A percentile compares a stretch with the other conserved stretches of the same genome.
Conservation (phyloP, 1,139 yeast species). For the Saccharomyces uvarum region DNA sequence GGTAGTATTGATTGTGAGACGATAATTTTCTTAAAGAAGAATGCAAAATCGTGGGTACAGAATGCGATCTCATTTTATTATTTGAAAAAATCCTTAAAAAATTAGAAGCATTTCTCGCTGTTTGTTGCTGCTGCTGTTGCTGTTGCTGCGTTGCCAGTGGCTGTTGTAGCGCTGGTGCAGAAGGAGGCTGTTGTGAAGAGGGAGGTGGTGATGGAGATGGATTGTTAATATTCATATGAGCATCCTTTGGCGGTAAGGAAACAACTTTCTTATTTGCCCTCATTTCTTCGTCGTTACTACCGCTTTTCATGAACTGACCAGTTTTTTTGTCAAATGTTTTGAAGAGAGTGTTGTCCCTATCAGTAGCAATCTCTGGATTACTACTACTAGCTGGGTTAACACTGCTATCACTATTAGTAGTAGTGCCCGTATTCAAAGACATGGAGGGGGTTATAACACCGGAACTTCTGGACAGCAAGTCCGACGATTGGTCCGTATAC, state of each 20-base stretch:
- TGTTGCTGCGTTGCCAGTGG: not conserved
- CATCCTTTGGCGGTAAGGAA: not conserved
- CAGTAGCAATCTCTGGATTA: not conserved
- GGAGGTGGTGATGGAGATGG: not conserved
- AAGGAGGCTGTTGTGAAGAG: not conserved
- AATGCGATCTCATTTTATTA: constrained; percentile 22
- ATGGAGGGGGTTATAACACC: not conserved
- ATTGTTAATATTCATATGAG: not conserved
- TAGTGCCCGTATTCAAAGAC: not conserved
- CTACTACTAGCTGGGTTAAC: not conserved
- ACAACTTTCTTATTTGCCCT: not conserved
- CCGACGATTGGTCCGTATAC: not conserved
- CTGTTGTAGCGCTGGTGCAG: not conserved
- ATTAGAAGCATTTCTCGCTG: not conserved
- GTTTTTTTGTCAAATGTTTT: constrained; percentile 30
- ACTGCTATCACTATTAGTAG: not conserved
- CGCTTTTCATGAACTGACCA: constrained; percentile 23
- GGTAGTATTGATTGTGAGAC: constrained; percentile 3
- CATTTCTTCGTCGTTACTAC: not conserved
- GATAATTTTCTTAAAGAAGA: constrained; percentile 23
- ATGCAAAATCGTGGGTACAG: constrained; percentile 31
- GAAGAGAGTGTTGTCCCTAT: constrained; percentile 14
- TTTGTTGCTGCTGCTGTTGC: not conserved
- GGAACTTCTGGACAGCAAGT: not conserved
- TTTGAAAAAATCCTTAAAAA: not conserved